Percentiles rank a stretch among this genome's conserved stretches.
phyloP scores from a whole-genome alignment of 2,329 filamentous ascomycete species.

The Trichoderma sp. region DNA sequence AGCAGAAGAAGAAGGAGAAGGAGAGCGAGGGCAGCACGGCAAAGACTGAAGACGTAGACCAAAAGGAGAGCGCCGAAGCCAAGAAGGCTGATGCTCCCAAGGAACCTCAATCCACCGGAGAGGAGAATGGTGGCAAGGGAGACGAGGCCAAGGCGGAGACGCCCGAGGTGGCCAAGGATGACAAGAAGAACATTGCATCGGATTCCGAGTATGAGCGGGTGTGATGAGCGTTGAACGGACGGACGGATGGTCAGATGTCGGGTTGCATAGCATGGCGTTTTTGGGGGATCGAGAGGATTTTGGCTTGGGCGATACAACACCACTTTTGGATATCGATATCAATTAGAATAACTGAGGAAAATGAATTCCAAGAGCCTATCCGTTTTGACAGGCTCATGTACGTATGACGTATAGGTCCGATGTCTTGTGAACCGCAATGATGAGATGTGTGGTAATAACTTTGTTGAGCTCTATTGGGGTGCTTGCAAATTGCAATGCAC shows the following conservation, averaged over 20 bases:
- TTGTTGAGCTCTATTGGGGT: neutral
- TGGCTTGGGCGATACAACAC: neutral
- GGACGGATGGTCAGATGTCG: neutral
- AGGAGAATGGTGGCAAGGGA: neutral
- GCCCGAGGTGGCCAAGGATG: conserved; percentile 14
- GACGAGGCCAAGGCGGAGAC: conserved; percentile 18
- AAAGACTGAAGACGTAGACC: conserved; percentile 25
- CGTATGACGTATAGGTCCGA: neutral
- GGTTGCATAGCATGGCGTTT: conserved; percentile 17
- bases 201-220: conserved; percentile 35
- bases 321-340: neutral
- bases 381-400: neutral
- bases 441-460: neutral
- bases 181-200: conserved; percentile 29
- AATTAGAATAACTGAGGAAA: neutral
- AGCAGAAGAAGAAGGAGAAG: conserved; percentile 30
- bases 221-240: neutral
- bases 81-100: neutral
- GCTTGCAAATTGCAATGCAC: neutral
- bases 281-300: neutral
- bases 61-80: conserved; percentile 19
- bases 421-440: neutral
- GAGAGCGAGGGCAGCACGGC: conserved; percentile 25
- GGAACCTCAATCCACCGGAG: neutral
- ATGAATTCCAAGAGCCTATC: neutral